Base-by-base conservation (phyloP, 805 yeast genomes). In the Yarrowia bubula region DNA sequence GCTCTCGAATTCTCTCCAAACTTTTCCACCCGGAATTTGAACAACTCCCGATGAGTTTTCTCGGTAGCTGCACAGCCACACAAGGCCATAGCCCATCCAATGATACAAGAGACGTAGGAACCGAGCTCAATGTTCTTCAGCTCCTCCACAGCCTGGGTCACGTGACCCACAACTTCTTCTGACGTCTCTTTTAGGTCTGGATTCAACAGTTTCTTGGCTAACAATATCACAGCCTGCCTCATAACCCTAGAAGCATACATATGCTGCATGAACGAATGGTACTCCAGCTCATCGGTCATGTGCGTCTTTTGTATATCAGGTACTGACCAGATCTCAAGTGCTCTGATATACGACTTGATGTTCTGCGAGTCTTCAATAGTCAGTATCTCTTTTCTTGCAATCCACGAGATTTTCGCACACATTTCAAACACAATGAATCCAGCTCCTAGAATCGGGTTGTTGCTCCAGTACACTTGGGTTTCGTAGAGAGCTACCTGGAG, bases 41-140 rank as follows among this genome's bases (percentile, higher is more conserved):
- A 55, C 39, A 55, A 37, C 17, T 55, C 48, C 8, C 62, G 62
- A 5, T 55, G 62, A 1, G 41, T 28, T 6, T 55, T 55, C 10
- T 35, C 48, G 0, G 62, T 55, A 13, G 62, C 62, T 1, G 62
- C 62, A 42, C 62, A 55, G 1, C 62, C 62, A 3, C 39, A 38
- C 1, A 55, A 31, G 4, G 62, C 62, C 48, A 55, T 39, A 32
- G 62, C 48, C 62, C 62, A 55, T 8, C 62, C 62, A 39, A 55
- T 39, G 48, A 55, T 55, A 18, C 62, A 55, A 9, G 47, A 39
- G 11, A 55, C 62, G 42, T 55, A 55, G 17, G 62, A 55, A 28
- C 62, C 60, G 13, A 65, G 44, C 31, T 65, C 61, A 28, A 65
- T 63, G 15, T 33, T 37, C 22, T 67, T 66, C 33, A 67, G 67